Evolutionary conservation across 805 yeast species (phyloP), one percentile per base, ranked within the genome.

Genomic region (Komagataella mondaviorum): DNA sequence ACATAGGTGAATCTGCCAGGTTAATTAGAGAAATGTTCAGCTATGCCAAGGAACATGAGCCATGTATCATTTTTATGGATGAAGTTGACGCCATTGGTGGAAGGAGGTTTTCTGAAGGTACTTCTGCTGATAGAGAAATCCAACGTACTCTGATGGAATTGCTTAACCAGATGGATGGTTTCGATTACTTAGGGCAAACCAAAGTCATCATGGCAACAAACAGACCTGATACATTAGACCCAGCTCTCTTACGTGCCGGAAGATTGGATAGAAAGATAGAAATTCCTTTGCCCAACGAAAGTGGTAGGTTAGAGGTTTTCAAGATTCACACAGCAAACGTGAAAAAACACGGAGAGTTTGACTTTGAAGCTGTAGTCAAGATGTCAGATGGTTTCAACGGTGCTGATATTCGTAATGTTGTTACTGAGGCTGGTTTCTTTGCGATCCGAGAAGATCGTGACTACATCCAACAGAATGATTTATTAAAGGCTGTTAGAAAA

Each of bases 361-460:
- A 93, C 71, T 89, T 88, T 61, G 98, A 93, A 71, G 95, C 96
- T 14, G 85, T 88, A 43, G 98, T 91, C 45, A 93, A 93, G 72
- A 93, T 93, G 98, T 85, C 95, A 67, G 99, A 91, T 70, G 98
- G 98, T 2, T 93, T 93, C 71, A 91, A 91, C 69, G 99, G 99
- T 72, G 98, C 98, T 5, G 99, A 91, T 76, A 84, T 91, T 60
- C 82, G 99, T 68, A 91, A 91, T 65, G 96, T 93, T 54, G 78
- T 90, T 39, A 91, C 99, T n/a, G 99, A 91, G 71, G 96, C 97
- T 23, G 99, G 99, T 2, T 93, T 93, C 71, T 88, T 90, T 60
- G 98, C 99, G 51, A 93, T 93, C 60, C 81, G 99, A 71, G 97
- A 93, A 63, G 99, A 93, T 65, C 82, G 99, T 62, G 97, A 91